Evolutionary conservation across 192 early-diverging fungal species (phyloP).

Genomic region (Chytriomyces confervae): DNA sequence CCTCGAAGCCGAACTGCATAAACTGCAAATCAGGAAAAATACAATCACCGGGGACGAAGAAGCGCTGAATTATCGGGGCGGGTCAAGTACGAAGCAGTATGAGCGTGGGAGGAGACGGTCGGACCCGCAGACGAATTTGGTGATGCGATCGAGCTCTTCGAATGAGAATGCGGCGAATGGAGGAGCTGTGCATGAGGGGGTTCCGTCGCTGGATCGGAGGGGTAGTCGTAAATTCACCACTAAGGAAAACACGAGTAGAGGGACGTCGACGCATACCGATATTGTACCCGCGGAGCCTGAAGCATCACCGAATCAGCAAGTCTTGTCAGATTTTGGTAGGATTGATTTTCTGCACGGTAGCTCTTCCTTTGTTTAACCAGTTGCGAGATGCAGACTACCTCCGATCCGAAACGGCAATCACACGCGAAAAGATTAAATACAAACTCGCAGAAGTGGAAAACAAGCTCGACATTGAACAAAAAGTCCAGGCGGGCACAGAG

Average conservation of each 20-base stretch:
- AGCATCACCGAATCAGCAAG: background rate
- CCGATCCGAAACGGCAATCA: constrained; percentile 51
- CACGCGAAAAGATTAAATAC: constrained; percentile 59
- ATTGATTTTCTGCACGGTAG: background rate
- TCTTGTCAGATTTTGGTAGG: background rate
- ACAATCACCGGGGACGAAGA: constrained; percentile 24
- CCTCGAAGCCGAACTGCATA: constrained; percentile 43
- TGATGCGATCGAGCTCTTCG: too few species aligned
- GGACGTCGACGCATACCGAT: background rate
- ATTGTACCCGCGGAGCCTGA: background rate
- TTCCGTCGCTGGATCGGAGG: constrained; percentile 1
- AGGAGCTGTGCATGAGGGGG: background rate
- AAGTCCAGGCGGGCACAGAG: constrained; percentile 85
- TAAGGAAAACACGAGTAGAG: background rate
- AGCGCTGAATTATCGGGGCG: background rate
- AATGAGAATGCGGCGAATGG: too few species aligned
- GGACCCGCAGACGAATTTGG: constrained; percentile 15
- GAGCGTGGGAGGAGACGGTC: constrained; percentile 11
- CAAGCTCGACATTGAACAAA: constrained; percentile 93
- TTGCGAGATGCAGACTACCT: constrained; percentile 48
- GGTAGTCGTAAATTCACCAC: background rate
- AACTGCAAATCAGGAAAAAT: constrained; percentile 39
- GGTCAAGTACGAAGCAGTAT: background rate
- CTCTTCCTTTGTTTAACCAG: background rate
- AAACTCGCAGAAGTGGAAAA: constrained; percentile 86